A percentile compares a stretch with the other conserved stretches of the same genome.
These are phyloP conservation scores for Lepidium didymum DNA, from an alignment of 345 rosid species.

Conservation along the genomic window DNA sequence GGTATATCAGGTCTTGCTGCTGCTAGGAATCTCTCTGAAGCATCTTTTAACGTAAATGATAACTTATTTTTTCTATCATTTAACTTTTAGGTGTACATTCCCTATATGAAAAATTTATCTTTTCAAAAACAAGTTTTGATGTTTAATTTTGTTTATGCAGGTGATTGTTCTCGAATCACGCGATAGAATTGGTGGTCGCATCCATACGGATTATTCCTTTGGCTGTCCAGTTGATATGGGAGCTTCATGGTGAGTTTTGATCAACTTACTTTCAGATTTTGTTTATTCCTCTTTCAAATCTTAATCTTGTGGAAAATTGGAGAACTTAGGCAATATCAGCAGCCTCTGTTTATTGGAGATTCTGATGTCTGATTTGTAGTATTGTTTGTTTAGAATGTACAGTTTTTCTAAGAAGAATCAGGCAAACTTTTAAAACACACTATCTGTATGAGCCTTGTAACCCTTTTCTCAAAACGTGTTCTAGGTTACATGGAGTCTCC, in stretches of 20 bases:
- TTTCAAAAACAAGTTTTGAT: neutral
- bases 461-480: neutral
- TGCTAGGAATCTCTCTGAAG: conserved; percentile 59
- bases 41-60: conserved; percentile 52
- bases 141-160: conserved; percentile 23
- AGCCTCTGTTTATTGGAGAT: neutral
- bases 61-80: neutral
- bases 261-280: neutral
- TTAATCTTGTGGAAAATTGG: neutral
- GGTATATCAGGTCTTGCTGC: conserved; percentile 93
- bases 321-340: neutral
- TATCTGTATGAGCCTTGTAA: neutral
- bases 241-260: conserved; percentile 56
- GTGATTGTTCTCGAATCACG: conserved; percentile 78
- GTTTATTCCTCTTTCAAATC: neutral
- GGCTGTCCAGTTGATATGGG: conserved; percentile 95
- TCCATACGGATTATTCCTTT: conserved; percentile 81
- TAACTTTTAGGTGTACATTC: neutral
- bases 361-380: neutral
- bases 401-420: neutral
- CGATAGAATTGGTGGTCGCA: conserved; percentile 84
- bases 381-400: neutral
- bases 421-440: neutral
- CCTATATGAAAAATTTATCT: neutral
- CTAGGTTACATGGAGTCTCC: conserved; percentile 90